Percentiles rank a stretch among this genome's conserved stretches.
Conservation (phyloP, 164 flowering plant species). For the Liquidambar formosana region DNA sequence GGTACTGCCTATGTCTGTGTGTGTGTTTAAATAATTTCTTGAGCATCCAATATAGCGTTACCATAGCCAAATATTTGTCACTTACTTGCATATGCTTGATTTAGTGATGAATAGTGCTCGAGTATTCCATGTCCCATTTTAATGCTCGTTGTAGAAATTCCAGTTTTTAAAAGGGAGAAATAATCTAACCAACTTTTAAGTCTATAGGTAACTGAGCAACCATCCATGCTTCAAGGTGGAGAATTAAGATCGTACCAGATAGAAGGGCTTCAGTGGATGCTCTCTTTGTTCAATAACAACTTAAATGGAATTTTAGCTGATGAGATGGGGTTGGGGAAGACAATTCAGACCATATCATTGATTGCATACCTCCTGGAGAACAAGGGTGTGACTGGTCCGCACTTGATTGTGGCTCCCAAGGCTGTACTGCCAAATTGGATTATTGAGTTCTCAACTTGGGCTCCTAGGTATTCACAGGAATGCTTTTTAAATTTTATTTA, state of each 20-base stretch:
- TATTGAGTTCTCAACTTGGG: constrained; percentile 89
- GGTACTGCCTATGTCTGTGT: too few relatives aligned
- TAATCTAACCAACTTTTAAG: constrained; percentile 9
- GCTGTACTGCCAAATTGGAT: constrained; percentile 98
- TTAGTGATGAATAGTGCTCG: too few relatives aligned
- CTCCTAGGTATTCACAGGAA: constrained; percentile 63
- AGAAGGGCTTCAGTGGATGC: constrained; percentile 99
- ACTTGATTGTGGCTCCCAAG: constrained; percentile 97
- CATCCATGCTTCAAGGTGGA: constrained; percentile 95
- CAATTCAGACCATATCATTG: constrained; percentile 92
- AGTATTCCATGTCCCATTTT: background rate
- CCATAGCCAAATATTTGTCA: too few relatives aligned
- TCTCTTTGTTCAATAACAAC: constrained; percentile 94
- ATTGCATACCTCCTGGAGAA: constrained; percentile 91
- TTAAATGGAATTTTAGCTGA: constrained; percentile 97
- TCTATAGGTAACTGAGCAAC: constrained; percentile 89
- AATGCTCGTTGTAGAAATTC: background rate
- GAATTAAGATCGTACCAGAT: constrained; percentile 88
- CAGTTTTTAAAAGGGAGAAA: background rate
- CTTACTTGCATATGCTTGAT: too few relatives aligned
- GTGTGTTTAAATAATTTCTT: too few relatives aligned
- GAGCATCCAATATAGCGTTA: too few relatives aligned
- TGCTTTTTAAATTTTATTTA: background rate
- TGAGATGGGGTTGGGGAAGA: constrained; percentile 99
- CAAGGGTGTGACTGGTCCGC: constrained; percentile 88